A percentile compares a stretch with the other conserved stretches of the same genome.
Evolutionary conservation across 352 stramenopile genomes (phyloP).

Genomic region (Globisporangium spiculum): DNA sequence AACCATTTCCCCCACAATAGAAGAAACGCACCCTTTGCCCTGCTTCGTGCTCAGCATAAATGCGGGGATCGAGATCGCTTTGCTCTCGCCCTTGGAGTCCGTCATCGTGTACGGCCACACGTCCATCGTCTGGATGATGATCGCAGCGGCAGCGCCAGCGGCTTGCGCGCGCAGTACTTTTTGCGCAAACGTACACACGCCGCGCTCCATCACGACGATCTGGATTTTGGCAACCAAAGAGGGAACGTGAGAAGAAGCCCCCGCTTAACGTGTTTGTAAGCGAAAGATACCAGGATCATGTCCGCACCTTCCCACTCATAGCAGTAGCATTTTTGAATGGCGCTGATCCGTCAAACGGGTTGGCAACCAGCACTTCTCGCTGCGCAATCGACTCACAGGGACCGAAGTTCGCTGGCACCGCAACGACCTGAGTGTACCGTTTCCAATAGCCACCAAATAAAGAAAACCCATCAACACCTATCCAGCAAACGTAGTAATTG

Average conservation of each 20-base stretch:
- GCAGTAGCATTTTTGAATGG: conserved; percentile 36
- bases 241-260: neutral
- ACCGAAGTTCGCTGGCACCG: conserved; percentile 73
- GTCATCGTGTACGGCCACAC: conserved; percentile 87
- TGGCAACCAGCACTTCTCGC: conserved; percentile 38
- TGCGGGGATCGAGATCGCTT: conserved; percentile 52
- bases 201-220: conserved; percentile 72
- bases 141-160: conserved; percentile 46
- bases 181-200: conserved; percentile 67
- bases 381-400: conserved; percentile 56
- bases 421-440: conserved; percentile 42
- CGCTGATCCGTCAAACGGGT: conserved; percentile 56
- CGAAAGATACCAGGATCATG: too few species aligned
- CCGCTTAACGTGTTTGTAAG: too few species aligned
- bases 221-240: conserved; percentile 13
- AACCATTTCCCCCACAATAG: neutral
- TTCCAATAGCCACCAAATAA: neutral
- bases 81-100: conserved; percentile 67
- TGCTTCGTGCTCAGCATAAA: conserved; percentile 81
- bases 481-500: too few species aligned
- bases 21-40: conserved; percentile 42
- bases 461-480: too few species aligned
- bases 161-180: conserved; percentile 69
- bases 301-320: conserved; percentile 44
- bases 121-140: conserved; percentile 72